Conservation (phyloP, 23 red algal genomes). For the Gracilaria domingensis region DNA sequence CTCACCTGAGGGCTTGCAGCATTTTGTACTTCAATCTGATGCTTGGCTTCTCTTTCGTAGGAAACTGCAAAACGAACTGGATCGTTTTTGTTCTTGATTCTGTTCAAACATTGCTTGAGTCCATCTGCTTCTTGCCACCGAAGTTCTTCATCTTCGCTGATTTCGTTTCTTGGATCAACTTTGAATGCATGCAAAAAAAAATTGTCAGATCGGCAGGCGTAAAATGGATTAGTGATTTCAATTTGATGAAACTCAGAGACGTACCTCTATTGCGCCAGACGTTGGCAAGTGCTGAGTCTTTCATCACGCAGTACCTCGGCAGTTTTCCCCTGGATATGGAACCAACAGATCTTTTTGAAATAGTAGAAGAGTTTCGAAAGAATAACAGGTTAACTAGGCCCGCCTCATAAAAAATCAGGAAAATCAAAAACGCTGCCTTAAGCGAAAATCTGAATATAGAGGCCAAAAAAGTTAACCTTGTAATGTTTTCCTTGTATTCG, state of each 20-base stretch:
- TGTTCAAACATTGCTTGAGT: neutral
- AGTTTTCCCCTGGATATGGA: neutral
- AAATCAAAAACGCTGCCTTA: neutral
- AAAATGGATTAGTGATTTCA: no score
- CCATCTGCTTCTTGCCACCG: neutral
- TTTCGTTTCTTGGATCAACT: neutral
- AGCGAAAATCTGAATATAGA: neutral
- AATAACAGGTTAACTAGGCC: neutral
- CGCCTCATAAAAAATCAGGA: slow-evolving; percentile 2
- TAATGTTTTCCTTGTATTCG: neutral
- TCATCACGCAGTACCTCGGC: neutral
- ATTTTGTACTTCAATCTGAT: neutral
- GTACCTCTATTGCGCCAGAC: slow-evolving; percentile 1
- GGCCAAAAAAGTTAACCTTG: neutral
- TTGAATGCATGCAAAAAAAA: neutral
- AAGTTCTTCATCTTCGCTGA: neutral
- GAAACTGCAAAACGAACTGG: neutral
- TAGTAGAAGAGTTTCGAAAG: neutral
- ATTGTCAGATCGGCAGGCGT: no score
- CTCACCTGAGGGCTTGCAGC: no score
- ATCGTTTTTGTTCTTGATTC: neutral
- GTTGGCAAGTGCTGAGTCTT: neutral
- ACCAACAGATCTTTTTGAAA: neutral
- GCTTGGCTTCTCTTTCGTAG: neutral
- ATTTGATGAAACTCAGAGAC: neutral